Evolutionary conservation across 192 early-diverging fungal genomes (phyloP).

Genomic region (Obelidium mucronatum): DNA sequence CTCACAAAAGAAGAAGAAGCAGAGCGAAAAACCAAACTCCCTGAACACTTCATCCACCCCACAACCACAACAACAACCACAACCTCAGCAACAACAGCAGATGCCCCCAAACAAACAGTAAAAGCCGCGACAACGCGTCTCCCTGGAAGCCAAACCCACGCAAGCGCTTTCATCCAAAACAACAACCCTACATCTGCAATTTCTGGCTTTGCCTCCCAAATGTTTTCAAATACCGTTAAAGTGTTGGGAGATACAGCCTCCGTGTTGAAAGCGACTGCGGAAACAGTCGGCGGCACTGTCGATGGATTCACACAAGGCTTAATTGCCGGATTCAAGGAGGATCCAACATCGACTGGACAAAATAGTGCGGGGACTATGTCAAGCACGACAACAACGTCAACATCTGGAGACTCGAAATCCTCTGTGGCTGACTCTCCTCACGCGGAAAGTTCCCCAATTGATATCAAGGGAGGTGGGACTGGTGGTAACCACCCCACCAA

Average conservation of each 20-base stretch:
- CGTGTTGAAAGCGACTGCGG: constrained; percentile 17
- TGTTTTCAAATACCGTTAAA: constrained; percentile 15
- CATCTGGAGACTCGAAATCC: neutral
- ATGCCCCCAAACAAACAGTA: neutral
- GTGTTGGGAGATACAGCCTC: constrained; percentile 4
- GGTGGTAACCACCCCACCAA: neutral
- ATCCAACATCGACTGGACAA: neutral
- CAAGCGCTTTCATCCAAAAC: constrained; percentile 15
- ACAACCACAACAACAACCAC: neutral
- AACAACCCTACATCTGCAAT: constrained; percentile 20
- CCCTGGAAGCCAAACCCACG: constrained; percentile 22
- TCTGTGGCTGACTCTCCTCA: neutral
- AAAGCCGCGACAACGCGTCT: neutral
- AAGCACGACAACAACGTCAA: no score
- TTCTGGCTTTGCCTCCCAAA: constrained; percentile 19
- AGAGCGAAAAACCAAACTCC: constrained; percentile 8
- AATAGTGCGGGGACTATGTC: neutral
- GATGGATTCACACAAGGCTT: constrained; percentile 33
- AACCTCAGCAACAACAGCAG: neutral
- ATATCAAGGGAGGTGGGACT: neutral
- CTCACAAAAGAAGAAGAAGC: constrained; percentile 44
- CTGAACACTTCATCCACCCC: neutral
- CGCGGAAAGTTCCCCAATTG: neutral
- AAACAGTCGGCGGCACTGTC: constrained; percentile 30
- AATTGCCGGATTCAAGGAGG: constrained; percentile 30